Base-by-base conservation (phyloP, 306 rosid genomes). In the Begonia peltatifolia region DNA sequence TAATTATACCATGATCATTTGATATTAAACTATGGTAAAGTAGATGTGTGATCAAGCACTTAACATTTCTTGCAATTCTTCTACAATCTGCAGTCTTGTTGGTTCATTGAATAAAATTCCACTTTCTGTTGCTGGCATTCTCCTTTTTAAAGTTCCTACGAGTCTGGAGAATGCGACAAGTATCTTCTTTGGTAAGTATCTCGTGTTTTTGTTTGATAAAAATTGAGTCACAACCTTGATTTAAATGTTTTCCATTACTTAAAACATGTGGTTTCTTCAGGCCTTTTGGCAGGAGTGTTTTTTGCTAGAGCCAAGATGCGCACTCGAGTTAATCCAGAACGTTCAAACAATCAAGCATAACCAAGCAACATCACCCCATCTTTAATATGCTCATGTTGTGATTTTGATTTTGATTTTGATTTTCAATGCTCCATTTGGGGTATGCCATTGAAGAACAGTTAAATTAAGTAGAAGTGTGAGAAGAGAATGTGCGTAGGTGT, bases 101-200 rank as follows among this genome's bases (percentile, higher is more conserved):
- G 99, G 99, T 48, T 92, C 99, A 6, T 75, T 92, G 73, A 92
- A 92, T 68, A 92, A 92, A 87, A 92, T 92, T 63, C 99, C 99
- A 12, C 94, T 92, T 54, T 92, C 99, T 3, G 23, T 92, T 53
- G 86, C 96, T 1, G 99, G 99, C 50, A 83, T 92, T 67, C 63
- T 92, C 61, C 82, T 92, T 58, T 92, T 92, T 57, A 79, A 86
- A 50, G 99, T 81, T 58, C 96, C 94, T 5, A 92, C 99, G 53
- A 92, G 99, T 71, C 56, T 92, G 74, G 83, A 92, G 82, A 92
- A 92, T 78, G 67, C 99, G 0, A 77, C 76, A 0, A 92, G 99
- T 84, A 92, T 92, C 54, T 68, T 92, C 42, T 92, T 90, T 10
- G 99, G 99, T 92, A 60, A 74, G 79, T 65, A 44, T 74, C 55